Evolutionary conservation across 495 filamentous ascomycete genomes (phyloP), one percentile per base, ranked within the genome.

Genomic region (Niebla homalea): DNA sequence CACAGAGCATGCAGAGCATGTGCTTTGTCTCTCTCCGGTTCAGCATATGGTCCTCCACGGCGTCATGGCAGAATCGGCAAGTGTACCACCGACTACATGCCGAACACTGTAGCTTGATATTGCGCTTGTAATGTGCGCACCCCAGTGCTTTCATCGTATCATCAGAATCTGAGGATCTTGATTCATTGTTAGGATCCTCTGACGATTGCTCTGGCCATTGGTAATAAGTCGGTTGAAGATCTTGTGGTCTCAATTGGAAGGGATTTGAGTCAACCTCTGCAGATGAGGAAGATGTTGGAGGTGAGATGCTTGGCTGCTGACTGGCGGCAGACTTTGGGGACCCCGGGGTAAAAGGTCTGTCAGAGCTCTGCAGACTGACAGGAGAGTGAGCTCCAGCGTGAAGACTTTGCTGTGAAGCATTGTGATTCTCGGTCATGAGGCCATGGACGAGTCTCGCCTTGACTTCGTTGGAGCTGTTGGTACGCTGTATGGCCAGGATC

Each of bases 1-100:
- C 81, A 67, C 92, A 99, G 25, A 89, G 73, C 92, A 99, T 99
- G 69, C 92, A 99, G 19, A 97, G 73, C 92, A 99, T 99, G 62
- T 96, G 82, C 65, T 84, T 83, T 22, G 89, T 97, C 53, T 84
- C 83, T 44, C 77, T 78, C 41, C 92, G 80, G 58, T 84, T 77
- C 49, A 99, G 71, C 57, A 67, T 71, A 67, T 98, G 92, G 59
- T 88, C 81, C 62, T 96, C 85, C 20, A 73, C 75, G 39, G 79
- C 81, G 57, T 99, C 89, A 62, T 99, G 92, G 62, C 92, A 99
- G 62, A 95, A 83, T 19, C 92, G 83, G 59, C 92, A 99, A 0
- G 93, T 87, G 57, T 94, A 89, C 93, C 93, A 99, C 54, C 74
- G 79, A 57, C 80, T 79, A 68, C 92, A 99, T 38, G 83, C 77